phyloP scores from a whole-genome alignment of 768 basidiomycete genomes.

The Leccinum truebloodii region DNA sequence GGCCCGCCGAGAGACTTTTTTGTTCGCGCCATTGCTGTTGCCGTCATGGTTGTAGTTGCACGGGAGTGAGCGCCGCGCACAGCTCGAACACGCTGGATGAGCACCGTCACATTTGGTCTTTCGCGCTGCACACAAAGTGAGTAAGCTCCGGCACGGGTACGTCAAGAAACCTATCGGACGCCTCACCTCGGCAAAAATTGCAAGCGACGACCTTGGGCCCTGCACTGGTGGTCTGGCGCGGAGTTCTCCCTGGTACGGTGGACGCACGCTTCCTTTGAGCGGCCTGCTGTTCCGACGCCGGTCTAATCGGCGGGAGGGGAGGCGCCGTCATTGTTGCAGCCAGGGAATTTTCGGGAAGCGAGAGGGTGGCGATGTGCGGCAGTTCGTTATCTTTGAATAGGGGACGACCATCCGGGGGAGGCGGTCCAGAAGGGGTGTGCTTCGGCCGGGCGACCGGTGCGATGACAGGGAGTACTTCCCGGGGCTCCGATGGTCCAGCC shows the following conservation, averaged over 20 bases:
- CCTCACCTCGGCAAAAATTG: conserved; percentile 84
- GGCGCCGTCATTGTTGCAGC: conserved; percentile 61
- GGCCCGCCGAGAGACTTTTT: conserved; percentile 49
- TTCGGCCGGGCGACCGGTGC: conserved; percentile 38
- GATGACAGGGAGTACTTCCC: conserved; percentile 42
- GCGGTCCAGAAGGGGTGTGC: conserved; percentile 24
- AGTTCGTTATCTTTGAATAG: conserved; percentile 63
- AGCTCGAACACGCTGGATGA: conserved; percentile 84
- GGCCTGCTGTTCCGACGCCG: conserved; percentile 66
- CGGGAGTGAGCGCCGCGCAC: conserved; percentile 69
- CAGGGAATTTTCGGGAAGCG: conserved; percentile 57
- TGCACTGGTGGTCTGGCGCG: conserved; percentile 59
- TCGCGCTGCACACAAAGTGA: conserved; percentile 51
- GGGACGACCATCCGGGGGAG: conserved; percentile 38
- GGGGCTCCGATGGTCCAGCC: conserved; percentile 43
- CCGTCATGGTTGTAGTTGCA: conserved; percentile 83
- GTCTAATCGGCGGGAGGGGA: conserved; percentile 62
- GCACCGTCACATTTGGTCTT: conserved; percentile 89
- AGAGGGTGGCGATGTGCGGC: conserved; percentile 71
- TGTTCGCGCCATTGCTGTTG: conserved; percentile 26
- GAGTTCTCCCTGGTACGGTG: conserved; percentile 63
- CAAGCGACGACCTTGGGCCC: conserved; percentile 88
- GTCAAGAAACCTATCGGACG: not conserved
- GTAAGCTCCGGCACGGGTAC: conserved; percentile 10
- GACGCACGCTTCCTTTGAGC: conserved; percentile 70